A percentile compares a stretch with the other conserved stretches of the same genome.
phyloP scores from a whole-genome alignment of 371 early-diverging fungal genomes.

The Saksenaea vasiformis region DNA sequence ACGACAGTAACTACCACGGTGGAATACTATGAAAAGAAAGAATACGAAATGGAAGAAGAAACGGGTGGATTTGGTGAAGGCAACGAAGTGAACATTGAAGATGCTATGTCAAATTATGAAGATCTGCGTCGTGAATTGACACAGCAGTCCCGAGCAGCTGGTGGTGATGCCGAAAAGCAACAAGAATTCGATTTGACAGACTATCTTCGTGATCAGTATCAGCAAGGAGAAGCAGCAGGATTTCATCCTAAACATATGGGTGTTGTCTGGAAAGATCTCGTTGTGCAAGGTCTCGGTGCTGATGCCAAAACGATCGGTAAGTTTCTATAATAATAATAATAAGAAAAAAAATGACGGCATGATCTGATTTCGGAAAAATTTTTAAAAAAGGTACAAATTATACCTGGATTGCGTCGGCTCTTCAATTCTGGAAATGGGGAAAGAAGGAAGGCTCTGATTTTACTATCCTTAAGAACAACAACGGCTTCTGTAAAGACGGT shows the following conservation, averaged over 20 bases:
- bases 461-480: constrained; percentile 27
- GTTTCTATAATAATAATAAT: constrained; percentile 13
- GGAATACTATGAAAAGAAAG: background rate
- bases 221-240: constrained; percentile 27
- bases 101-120: constrained; percentile 46
- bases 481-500: constrained; percentile 46
- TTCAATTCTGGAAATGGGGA: constrained; percentile 28
- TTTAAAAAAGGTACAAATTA: constrained; percentile 22
- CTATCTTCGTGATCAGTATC: constrained; percentile 9
- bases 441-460: constrained; percentile 6
- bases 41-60: background rate
- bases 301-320: constrained; percentile 23
- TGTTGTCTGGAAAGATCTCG: constrained; percentile 47
- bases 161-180: constrained; percentile 23
- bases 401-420: constrained; percentile 11
- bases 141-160: constrained; percentile 38
- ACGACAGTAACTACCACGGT: background rate
- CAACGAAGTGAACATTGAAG: constrained; percentile 50
- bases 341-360: background rate
- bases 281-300: constrained; percentile 40
- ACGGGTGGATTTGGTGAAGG: constrained; percentile 45
- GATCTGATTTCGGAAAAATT: constrained; percentile 8
- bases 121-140: constrained; percentile 50
- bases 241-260: constrained; percentile 54
- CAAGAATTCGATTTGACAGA: constrained; percentile 24